phyloP scores from a whole-genome alignment of 495 filamentous ascomycete genomes.

The Daldinia loculata region DNA sequence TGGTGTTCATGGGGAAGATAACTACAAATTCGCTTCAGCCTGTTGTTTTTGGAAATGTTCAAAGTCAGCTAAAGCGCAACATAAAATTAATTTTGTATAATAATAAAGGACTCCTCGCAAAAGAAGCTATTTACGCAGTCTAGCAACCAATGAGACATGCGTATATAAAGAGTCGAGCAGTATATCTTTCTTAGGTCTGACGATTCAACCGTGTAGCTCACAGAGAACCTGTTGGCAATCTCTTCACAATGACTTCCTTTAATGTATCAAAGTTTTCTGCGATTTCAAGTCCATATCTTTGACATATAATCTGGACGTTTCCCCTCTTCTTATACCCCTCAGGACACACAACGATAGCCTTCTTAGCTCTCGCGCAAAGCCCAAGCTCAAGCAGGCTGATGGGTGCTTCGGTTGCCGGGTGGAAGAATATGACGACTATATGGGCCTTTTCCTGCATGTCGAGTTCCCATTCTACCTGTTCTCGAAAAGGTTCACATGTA shows the following conservation, averaged over 20 bases:
- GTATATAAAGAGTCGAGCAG: too few species aligned
- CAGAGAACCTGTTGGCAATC: conserved; percentile 18
- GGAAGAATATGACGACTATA: conserved; percentile 65
- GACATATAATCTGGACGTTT: conserved; percentile 64
- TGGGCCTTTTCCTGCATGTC: conserved; percentile 61
- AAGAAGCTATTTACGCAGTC: too few species aligned
- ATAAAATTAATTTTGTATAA: too few species aligned
- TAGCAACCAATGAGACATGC: too few species aligned
- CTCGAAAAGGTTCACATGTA: conserved; percentile 51
- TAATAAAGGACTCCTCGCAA: too few species aligned
- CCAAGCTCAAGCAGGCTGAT: conserved; percentile 64
- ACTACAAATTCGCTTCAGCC: too few species aligned
- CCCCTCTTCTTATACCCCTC: conserved; percentile 63
- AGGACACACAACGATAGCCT: conserved; percentile 62
- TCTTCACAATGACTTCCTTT: conserved; percentile 35
- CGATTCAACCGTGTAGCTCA: background rate
- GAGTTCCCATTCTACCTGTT: conserved; percentile 69
- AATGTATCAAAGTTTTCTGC: conserved; percentile 49
- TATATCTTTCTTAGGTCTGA: too few species aligned
- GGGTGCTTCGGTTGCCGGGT: conserved; percentile 54
- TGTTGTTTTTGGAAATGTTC: too few species aligned
- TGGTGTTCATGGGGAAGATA: too few species aligned
- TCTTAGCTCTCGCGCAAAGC: conserved; percentile 55
- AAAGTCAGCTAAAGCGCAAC: too few species aligned
- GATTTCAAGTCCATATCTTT: conserved; percentile 52